These are phyloP conservation scores for Polytrichum formosum DNA, from an alignment of 225 moss, liverwort and hornwort genomes.

Conservation along the genomic window DNA sequence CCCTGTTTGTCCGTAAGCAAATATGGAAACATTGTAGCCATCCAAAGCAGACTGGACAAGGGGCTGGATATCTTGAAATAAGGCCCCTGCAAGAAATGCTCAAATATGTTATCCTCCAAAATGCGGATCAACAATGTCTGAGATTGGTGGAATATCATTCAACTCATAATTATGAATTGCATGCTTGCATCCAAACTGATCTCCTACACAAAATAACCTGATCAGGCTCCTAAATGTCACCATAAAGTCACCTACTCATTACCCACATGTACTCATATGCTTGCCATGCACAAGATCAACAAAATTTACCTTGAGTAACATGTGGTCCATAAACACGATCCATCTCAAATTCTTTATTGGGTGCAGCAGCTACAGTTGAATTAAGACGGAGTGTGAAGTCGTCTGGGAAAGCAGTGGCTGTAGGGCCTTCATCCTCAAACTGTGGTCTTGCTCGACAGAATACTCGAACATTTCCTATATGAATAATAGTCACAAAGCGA, in stretches of 20 bases:
- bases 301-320: slow-evolving; percentile 62
- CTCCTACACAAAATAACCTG: background rate
- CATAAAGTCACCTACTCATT: too few relatives aligned
- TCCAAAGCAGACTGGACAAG: slow-evolving; percentile 92
- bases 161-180: too few relatives aligned
- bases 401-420: slow-evolving; percentile 76
- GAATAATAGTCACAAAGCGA: slow-evolving; percentile 11
- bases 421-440: slow-evolving; percentile 95
- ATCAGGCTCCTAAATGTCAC: background rate
- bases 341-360: slow-evolving; percentile 76
- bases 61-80: slow-evolving; percentile 88
- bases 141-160: background rate
- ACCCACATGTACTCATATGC: too few relatives aligned
- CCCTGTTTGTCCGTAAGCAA: slow-evolving; percentile 94
- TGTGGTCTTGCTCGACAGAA: slow-evolving; percentile 88
- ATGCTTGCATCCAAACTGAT: background rate
- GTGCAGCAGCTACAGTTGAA: slow-evolving; percentile 55
- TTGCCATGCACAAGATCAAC: slow-evolving; percentile 4
- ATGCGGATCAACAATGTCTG: background rate
- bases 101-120: background rate
- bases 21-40: slow-evolving; percentile 86
- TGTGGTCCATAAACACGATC: slow-evolving; percentile 95
- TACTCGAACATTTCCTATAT: slow-evolving; percentile 75
- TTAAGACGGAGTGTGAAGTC: slow-evolving; percentile 73
- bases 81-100: slow-evolving; percentile 29